phyloP scores from a whole-genome alignment of 192 early-diverging fungal genomes.

The Spizellomyces sp. region DNA sequence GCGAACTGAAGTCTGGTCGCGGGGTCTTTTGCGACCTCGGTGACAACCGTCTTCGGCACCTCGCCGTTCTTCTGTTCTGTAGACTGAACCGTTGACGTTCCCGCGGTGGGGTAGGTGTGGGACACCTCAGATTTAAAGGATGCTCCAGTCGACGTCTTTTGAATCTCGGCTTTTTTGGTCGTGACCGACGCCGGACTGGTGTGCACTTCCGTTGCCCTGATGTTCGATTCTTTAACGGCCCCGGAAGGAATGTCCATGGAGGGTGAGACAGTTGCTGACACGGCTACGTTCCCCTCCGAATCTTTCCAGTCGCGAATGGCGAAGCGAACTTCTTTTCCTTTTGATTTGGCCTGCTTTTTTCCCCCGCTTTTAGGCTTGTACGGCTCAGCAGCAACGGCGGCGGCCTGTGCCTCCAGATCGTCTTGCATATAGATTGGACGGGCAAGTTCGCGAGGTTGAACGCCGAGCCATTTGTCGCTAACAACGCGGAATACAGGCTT shows the following conservation, averaged over 20 bases:
- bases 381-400: not conserved
- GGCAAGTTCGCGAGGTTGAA: constrained; percentile 24
- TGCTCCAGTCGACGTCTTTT: too few species aligned
- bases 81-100: not conserved
- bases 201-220: not conserved
- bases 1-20: not conserved
- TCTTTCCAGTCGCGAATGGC: constrained; percentile 3
- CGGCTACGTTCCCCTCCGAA: not conserved
- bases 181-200: not conserved
- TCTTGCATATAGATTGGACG: constrained; percentile 27
- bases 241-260: not conserved
- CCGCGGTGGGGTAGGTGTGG: not conserved
- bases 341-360: not conserved
- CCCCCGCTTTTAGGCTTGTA: not conserved
- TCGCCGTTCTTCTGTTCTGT: not conserved
- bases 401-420: not conserved
- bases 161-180: not conserved
- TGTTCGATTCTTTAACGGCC: not conserved
- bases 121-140: not conserved
- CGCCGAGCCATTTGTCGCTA: constrained; percentile 31
- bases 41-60: not conserved
- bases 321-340: constrained; percentile 4
- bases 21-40: not conserved
- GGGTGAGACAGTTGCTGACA: not conserved
- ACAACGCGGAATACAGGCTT: constrained; percentile 17